These are phyloP conservation scores for Linum lewisii DNA, from an alignment of 345 rosid genomes.

Conservation along the genomic window DNA sequence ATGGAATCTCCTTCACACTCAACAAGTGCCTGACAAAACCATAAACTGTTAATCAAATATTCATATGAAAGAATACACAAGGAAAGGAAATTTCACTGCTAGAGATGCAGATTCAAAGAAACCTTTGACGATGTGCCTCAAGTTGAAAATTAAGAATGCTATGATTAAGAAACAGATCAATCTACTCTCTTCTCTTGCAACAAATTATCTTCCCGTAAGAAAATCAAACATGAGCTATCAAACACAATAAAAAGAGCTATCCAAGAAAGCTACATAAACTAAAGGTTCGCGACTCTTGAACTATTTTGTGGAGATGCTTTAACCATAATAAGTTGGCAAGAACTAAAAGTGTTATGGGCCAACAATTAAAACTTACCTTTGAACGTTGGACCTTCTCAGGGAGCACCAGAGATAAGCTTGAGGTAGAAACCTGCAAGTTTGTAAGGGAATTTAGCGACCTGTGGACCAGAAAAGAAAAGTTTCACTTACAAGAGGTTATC, in stretches of 20 bases:
- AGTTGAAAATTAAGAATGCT: not conserved
- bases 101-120: not conserved
- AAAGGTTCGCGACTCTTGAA: not conserved
- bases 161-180: not conserved
- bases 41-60: slow-evolving; percentile 12
- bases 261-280: not conserved
- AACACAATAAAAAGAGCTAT: not conserved
- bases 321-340: not conserved
- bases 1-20: slow-evolving; percentile 97
- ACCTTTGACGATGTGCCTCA: not conserved
- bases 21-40: slow-evolving; percentile 63
- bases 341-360: slow-evolving; percentile 6
- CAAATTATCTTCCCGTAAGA: not conserved
- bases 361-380: slow-evolving; percentile 40
- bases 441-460: slow-evolving; percentile 14
- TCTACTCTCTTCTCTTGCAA: not conserved
- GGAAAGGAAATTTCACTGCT: not conserved
- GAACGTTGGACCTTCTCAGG: slow-evolving; percentile 87
- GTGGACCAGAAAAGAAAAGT: slow-evolving; percentile 11
- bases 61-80: not conserved
- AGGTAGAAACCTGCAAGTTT: slow-evolving; percentile 49
- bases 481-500: slow-evolving; percentile 9
- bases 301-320: not conserved
- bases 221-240: not conserved
- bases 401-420: slow-evolving; percentile 75